Evolutionary conservation across 768 basidiomycete genomes (phyloP).

Genomic region (Phylloporus scabripes): DNA sequence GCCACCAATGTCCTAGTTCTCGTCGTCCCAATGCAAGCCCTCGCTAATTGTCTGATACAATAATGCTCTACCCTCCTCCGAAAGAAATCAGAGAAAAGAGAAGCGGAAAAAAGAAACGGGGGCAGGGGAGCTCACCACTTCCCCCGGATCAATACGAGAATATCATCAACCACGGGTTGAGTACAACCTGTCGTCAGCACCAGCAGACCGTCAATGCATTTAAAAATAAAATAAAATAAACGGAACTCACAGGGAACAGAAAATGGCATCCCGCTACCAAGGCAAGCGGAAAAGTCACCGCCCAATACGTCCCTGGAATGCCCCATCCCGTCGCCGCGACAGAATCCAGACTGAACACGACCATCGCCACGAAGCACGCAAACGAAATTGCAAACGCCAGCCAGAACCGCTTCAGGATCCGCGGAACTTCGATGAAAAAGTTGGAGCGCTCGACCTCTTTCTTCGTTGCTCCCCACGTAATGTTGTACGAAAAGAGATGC

Average conservation of each 20-base stretch:
- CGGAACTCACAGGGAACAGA: conserved; percentile 55
- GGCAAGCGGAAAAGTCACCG: conserved; percentile 70
- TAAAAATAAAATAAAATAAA: not conserved
- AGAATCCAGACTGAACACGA: conserved; percentile 44
- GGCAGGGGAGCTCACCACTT: no score
- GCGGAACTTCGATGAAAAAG: conserved; percentile 87
- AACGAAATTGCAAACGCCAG: conserved; percentile 53
- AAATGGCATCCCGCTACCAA: conserved; percentile 63
- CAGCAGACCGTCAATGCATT: not conserved
- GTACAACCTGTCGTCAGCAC: conserved; percentile 48
- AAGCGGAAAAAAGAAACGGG: not conserved
- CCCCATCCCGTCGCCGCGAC: conserved; percentile 61
- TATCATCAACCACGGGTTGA: conserved; percentile 88
- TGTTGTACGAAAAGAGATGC: conserved; percentile 57
- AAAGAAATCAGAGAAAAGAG: not conserved
- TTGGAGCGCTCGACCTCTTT: conserved; percentile 88
- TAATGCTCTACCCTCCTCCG: not conserved
- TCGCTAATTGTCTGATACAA: not conserved
- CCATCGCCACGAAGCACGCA: conserved; percentile 45
- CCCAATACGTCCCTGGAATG: conserved; percentile 61
- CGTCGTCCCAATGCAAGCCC: not conserved
- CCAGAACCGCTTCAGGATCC: conserved; percentile 78
- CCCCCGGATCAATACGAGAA: conserved; percentile 47
- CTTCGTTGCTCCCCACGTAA: conserved; percentile 55
- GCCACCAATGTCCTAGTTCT: not conserved